Conservation (phyloP, 2,329 filamentous ascomycete species). For the Fusarium begoniae region DNA sequence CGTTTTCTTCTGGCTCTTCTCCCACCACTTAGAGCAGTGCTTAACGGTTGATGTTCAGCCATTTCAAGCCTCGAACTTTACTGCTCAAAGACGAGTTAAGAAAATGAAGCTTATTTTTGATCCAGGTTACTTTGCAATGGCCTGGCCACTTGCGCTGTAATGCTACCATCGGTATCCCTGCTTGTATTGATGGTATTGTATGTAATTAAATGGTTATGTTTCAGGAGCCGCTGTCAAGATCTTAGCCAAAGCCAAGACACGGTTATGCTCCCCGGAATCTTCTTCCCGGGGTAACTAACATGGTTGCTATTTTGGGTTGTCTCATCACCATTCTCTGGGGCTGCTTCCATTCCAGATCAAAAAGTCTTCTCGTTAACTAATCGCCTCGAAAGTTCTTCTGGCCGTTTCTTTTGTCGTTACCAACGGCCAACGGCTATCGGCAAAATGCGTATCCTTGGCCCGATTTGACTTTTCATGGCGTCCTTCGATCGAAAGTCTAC, state of each 20-base stretch:
- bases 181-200: background rate
- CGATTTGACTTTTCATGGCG: conserved; percentile 24
- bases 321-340: background rate
- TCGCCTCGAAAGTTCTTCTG: background rate
- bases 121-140: background rate
- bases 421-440: conserved; percentile 19
- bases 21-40: background rate
- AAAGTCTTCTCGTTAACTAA: background rate
- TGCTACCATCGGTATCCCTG: background rate
- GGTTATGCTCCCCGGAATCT: background rate
- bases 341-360: background rate
- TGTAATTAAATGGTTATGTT: background rate
- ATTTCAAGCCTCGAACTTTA: background rate
- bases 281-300: conserved; percentile 8
- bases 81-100: background rate
- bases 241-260: conserved; percentile 12
- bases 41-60: background rate
- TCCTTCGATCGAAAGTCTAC: conserved; percentile 9
- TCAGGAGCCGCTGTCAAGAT: background rate
- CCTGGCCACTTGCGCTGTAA: background rate
- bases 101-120: background rate
- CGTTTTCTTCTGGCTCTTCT: background rate
- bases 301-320: conserved; percentile 31
- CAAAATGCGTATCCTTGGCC: conserved; percentile 1
- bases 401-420: background rate